phyloP scores from a whole-genome alignment of 768 basidiomycete genomes.

The Auricularia auricula-judae region DNA sequence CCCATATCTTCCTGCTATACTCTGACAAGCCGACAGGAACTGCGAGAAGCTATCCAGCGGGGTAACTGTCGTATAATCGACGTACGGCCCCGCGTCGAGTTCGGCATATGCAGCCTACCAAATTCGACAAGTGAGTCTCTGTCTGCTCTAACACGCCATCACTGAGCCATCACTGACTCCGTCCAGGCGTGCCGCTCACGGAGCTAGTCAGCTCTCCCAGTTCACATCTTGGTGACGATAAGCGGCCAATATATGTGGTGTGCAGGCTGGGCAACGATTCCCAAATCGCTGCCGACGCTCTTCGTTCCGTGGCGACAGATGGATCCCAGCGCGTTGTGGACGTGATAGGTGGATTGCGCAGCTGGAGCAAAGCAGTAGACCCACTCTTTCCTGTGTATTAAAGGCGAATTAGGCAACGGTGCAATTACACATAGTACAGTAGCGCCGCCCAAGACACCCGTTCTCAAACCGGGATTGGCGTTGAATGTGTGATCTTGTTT shows the following conservation, averaged over 20 bases:
- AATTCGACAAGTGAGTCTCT: slow-evolving; percentile 52
- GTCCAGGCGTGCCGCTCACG: slow-evolving; percentile 54
- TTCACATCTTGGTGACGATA: slow-evolving; percentile 22
- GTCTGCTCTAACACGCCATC: background rate
- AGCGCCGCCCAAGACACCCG: too few relatives aligned
- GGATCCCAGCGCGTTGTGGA: slow-evolving; percentile 40
- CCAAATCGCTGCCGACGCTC: slow-evolving; percentile 66
- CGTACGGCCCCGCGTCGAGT: slow-evolving; percentile 70
- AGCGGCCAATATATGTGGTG: slow-evolving; percentile 41
- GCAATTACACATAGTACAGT: too few relatives aligned
- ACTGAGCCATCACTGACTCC: background rate
- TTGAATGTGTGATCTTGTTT: background rate
- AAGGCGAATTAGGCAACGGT: too few relatives aligned
- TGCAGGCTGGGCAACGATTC: slow-evolving; percentile 93
- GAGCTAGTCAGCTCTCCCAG: slow-evolving; percentile 52
- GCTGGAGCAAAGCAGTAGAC: slow-evolving; percentile 73
- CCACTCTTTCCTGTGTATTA: slow-evolving; percentile 70
- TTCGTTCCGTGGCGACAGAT: slow-evolving; percentile 24
- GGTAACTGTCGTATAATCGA: slow-evolving; percentile 45
- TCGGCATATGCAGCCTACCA: slow-evolving; percentile 75
- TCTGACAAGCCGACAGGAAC: slow-evolving; percentile 28
- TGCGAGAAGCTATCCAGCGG: slow-evolving; percentile 28
- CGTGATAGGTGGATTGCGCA: slow-evolving; percentile 69
- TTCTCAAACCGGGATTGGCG: too few relatives aligned
- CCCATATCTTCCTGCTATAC: background rate